Conservation (phyloP, 1,139 yeast species). For the Candida sp. region DNA sequence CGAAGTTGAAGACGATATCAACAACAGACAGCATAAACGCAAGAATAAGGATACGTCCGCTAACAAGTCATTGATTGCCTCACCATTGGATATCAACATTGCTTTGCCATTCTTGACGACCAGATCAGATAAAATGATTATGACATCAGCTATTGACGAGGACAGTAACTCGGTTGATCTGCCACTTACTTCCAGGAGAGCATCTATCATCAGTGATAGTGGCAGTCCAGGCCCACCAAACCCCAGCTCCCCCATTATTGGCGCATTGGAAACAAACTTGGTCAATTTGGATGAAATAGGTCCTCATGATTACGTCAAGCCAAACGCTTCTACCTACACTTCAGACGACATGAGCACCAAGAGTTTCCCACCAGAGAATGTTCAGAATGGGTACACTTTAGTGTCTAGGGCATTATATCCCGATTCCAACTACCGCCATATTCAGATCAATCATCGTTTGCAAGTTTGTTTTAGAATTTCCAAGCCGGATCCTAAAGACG, state of each 20-base stretch:
- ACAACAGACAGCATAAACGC: constrained; percentile 10
- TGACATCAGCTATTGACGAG: constrained; percentile 28
- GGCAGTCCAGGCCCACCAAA: constrained; percentile 12
- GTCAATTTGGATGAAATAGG: constrained; percentile 28
- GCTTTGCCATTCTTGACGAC: constrained; percentile 54
- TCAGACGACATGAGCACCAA: constrained; percentile 17
- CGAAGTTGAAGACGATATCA: constrained; percentile 29
- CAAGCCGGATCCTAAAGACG: constrained; percentile 60
- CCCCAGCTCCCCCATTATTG: constrained; percentile 44
- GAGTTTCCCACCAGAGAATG: constrained; percentile 29
- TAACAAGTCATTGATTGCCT: constrained; percentile 36
- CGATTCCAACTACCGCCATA: constrained; percentile 72
- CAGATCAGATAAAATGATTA: constrained; percentile 33
- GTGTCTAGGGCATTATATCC: constrained; percentile 56
- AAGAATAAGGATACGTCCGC: constrained; percentile 16
- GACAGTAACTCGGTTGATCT: constrained; percentile 15
- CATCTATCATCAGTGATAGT: constrained; percentile 20
- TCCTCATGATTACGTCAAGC: constrained; percentile 15
- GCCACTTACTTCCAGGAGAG: constrained; percentile 26
- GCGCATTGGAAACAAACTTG: constrained; percentile 46
- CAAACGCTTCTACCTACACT: constrained; percentile 15
- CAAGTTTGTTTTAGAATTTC: constrained; percentile 83
- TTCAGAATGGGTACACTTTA: constrained; percentile 41
- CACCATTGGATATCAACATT: constrained; percentile 49
- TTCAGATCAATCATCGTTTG: constrained; percentile 74